Conservation (phyloP, 108 stramenopile species). For the Mayamaea pseudoterrestris region DNA sequence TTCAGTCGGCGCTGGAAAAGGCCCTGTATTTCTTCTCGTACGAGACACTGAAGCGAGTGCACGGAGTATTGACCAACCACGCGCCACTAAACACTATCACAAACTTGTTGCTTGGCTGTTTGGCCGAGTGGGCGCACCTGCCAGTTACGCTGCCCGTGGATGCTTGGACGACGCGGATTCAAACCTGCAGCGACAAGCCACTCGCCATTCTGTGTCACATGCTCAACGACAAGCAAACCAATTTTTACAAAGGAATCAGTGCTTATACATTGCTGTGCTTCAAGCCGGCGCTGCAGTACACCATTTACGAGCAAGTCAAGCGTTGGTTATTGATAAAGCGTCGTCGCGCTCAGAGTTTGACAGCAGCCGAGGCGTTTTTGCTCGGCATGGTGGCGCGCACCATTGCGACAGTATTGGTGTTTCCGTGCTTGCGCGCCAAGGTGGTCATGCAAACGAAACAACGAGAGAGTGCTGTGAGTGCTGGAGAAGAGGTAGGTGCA, state of each 20-base stretch:
- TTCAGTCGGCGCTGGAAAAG: constrained; percentile 79
- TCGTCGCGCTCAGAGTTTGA: constrained; percentile 24
- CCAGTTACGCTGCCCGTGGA: constrained; percentile 86
- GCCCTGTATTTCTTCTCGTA: constrained; percentile 87
- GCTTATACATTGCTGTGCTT: constrained; percentile 82
- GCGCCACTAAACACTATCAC: constrained; percentile 8
- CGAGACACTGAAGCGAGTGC: constrained; percentile 50
- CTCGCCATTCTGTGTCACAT: constrained; percentile 43
- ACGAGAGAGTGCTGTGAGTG: constrained; percentile 5
- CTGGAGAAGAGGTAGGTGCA: too few relatives aligned
- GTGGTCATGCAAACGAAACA: constrained; percentile 60
- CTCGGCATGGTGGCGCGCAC: constrained; percentile 82
- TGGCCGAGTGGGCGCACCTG: constrained; percentile 77
- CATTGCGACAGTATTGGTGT: constrained; percentile 72
- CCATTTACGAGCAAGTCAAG: constrained; percentile 84
- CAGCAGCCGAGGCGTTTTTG: constrained; percentile 70
- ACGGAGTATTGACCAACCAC: constrained; percentile 3
- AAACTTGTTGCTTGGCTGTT: constrained; percentile 15
- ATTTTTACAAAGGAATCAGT: constrained; percentile 83
- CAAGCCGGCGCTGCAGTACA: constrained; percentile 90
- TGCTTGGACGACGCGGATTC: constrained; percentile 61
- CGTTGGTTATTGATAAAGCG: constrained; percentile 14
- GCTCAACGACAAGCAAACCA: constrained; percentile 37
- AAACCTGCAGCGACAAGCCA: constrained; percentile 35
- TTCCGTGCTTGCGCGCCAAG: constrained; percentile 83